These are phyloP conservation scores for Capsicum chinense DNA, from an alignment of 257 asterid species.

Conservation along the genomic window DNA sequence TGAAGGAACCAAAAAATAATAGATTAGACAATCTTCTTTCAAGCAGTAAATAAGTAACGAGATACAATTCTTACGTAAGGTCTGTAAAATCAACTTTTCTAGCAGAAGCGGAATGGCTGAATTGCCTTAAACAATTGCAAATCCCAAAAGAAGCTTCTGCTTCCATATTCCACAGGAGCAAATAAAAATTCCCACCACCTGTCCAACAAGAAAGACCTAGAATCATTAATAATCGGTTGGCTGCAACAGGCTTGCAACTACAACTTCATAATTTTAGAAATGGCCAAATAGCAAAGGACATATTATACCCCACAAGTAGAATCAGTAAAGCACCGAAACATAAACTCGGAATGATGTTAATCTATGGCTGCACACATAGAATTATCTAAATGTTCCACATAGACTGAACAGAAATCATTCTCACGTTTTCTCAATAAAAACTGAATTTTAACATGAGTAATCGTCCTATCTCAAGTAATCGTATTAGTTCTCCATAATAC, in stretches of 20 bases:
- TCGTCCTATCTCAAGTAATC: neutral
- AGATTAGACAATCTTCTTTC: neutral
- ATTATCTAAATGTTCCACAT: neutral
- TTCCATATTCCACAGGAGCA: conserved; percentile 43
- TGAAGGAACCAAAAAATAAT: conserved; percentile 26
- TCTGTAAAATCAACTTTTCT: conserved; percentile 75
- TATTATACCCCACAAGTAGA: neutral
- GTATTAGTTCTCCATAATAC: neutral
- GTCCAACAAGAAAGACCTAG: conserved; percentile 36
- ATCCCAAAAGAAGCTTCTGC: conserved; percentile 41
- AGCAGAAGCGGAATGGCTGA: conserved; percentile 50
- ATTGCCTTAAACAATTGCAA: conserved; percentile 47
- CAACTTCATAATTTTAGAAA: conserved; percentile 12
- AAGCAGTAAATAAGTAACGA: neutral
- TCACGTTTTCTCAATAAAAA: neutral
- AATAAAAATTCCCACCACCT: conserved; percentile 50
- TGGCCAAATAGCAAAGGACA: neutral
- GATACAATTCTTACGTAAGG: conserved; percentile 68
- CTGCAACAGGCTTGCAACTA: conserved; percentile 14
- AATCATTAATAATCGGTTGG: conserved; percentile 28
- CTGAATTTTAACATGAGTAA: neutral
- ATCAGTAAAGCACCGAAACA: conserved; percentile 8
- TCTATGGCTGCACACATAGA: neutral
- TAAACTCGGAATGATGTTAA: neutral
- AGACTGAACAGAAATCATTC: conserved; percentile 17